Conservation (phyloP, 2,329 filamentous ascomycete species). For the Sarocladium strictum region DNA sequence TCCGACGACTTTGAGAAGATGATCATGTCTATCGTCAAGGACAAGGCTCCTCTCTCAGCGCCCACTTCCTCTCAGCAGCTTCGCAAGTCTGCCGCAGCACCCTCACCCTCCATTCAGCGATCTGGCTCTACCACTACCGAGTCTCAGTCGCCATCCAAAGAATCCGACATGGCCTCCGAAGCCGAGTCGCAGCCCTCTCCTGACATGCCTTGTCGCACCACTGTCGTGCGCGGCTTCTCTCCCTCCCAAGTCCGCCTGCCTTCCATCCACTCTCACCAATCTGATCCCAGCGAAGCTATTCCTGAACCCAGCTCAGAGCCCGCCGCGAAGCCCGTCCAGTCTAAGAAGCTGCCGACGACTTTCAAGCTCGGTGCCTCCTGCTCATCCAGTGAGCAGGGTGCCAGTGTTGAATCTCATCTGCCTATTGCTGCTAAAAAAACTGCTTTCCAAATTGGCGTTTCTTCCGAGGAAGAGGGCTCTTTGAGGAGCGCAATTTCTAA, state of each 20-base stretch:
- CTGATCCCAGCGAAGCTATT: slow-evolving; percentile 50
- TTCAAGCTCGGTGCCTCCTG: slow-evolving; percentile 77
- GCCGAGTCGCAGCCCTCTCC: slow-evolving; percentile 22
- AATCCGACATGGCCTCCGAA: slow-evolving; percentile 41
- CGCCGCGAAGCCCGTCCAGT: slow-evolving; percentile 60
- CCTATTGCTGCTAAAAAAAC: slow-evolving; percentile 28
- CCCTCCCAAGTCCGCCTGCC: slow-evolving; percentile 59
- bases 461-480: slow-evolving; percentile 75
- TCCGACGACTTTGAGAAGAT: slow-evolving; percentile 90
- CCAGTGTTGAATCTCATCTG: slow-evolving; percentile 40
- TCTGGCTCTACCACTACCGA: slow-evolving; percentile 40
- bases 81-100: slow-evolving; percentile 29
- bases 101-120: slow-evolving; percentile 23
- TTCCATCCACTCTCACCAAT: slow-evolving; percentile 28
- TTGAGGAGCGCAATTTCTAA: slow-evolving; percentile 49
- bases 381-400: slow-evolving; percentile 58
- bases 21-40: slow-evolving; percentile 86
- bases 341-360: slow-evolving; percentile 54
- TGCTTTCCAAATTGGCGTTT: slow-evolving; percentile 49
- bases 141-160: slow-evolving; percentile 46
- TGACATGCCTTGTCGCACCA: slow-evolving; percentile 33
- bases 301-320: slow-evolving; percentile 54
- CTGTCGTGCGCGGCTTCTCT: slow-evolving; percentile 80
- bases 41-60: slow-evolving; percentile 57
- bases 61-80: slow-evolving; percentile 24